Percentiles rank a stretch among this genome's conserved stretches.
Evolutionary conservation across 352 stramenopile genomes (phyloP).

Genomic region (Pythium grandisporangium): DNA sequence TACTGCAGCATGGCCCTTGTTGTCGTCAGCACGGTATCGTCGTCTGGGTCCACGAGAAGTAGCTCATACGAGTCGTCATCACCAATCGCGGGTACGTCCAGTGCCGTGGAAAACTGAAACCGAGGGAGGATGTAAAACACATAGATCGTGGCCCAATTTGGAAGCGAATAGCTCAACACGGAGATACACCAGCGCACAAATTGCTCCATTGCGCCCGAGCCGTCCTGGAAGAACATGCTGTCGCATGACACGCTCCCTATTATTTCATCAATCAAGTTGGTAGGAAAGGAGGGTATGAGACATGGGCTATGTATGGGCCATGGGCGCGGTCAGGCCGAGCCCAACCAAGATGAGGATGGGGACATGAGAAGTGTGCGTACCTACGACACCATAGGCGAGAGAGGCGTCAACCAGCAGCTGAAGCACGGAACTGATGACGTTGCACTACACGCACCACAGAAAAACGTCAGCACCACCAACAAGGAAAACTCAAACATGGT

Average conservation of each 20-base stretch:
- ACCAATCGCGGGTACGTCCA: conserved; percentile 49
- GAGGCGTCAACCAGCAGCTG: conserved; percentile 57
- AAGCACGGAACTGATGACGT: conserved; percentile 45
- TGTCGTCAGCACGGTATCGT: background rate
- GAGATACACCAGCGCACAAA: conserved; percentile 37
- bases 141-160: conserved; percentile 59
- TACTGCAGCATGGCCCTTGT: too few species aligned
- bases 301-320: too few species aligned
- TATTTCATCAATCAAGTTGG: background rate
- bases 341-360: too few species aligned
- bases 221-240: conserved; percentile 67
- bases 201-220: conserved; percentile 42
- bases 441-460: conserved; percentile 24
- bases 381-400: conserved; percentile 35
- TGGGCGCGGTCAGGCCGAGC: too few species aligned
- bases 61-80: conserved; percentile 21
- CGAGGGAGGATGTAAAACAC: conserved; percentile 63
- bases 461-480: background rate
- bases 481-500: too few species aligned
- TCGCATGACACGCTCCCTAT: conserved; percentile 34
- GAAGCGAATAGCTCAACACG: conserved; percentile 38
- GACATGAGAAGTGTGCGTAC: too few species aligned
- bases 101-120: conserved; percentile 47
- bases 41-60: conserved; percentile 4
- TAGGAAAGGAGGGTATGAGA: background rate